phyloP scores from a whole-genome alignment of 2,329 filamentous ascomycete species.

The Blastomyces silverae region DNA sequence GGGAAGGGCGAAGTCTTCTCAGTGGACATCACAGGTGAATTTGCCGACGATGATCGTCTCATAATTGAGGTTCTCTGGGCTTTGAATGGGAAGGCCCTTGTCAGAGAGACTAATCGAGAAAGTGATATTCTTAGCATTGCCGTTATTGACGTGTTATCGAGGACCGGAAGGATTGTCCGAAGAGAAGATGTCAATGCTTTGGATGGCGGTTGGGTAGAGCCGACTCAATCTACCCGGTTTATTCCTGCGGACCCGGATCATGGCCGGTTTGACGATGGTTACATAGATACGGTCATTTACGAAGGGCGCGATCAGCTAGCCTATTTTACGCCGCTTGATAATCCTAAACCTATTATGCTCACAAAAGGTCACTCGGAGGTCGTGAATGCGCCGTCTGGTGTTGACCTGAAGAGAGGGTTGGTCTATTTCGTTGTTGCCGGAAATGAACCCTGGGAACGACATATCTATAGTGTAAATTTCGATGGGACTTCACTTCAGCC shows the following conservation, averaged over 20 bases:
- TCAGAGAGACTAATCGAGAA: slow-evolving; percentile 90
- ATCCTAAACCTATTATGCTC: slow-evolving; percentile 70
- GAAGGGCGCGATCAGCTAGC: slow-evolving; percentile 84
- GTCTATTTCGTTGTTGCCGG: slow-evolving; percentile 89
- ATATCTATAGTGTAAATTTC: slow-evolving; percentile 83
- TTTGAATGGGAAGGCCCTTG: slow-evolving; percentile 66
- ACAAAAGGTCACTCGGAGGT: slow-evolving; percentile 85
- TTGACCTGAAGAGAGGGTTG: slow-evolving; percentile 76
- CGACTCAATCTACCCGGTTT: slow-evolving; percentile 75
- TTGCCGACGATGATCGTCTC: slow-evolving; percentile 71
- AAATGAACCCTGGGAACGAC: slow-evolving; percentile 79
- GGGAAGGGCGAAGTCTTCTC: slow-evolving; percentile 68
- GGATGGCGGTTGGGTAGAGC: slow-evolving; percentile 98
- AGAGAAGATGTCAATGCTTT: slow-evolving; percentile 70
- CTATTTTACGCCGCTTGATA: slow-evolving; percentile 86
- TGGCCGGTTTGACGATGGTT: slow-evolving; percentile 74
- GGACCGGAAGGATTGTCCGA: slow-evolving; percentile 70
- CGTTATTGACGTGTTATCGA: slow-evolving; percentile 67
- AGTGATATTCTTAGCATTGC: slow-evolving; percentile 86
- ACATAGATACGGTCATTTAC: slow-evolving; percentile 83
- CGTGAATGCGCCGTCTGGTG: slow-evolving; percentile 70
- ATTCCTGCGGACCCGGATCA: slow-evolving; percentile 75
- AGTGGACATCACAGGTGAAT: slow-evolving; percentile 69
- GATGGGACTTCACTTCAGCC: slow-evolving; percentile 67
- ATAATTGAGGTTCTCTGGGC: slow-evolving; percentile 94